phyloP scores from a whole-genome alignment of 306 rosid species.

The Astragalus membranaceus region DNA sequence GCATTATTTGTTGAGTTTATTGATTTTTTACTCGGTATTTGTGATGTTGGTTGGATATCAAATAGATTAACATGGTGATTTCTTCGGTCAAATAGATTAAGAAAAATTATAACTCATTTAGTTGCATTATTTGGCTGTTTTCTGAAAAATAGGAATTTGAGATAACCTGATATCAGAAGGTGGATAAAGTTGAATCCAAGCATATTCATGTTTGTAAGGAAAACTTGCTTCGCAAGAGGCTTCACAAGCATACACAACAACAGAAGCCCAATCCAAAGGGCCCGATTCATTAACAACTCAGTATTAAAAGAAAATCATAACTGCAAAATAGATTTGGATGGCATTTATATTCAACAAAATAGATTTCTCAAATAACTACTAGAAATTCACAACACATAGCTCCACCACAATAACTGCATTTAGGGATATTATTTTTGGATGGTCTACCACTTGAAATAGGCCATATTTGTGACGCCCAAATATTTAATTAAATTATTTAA shows the following conservation, averaged over 20 bases:
- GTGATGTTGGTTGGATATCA: no score
- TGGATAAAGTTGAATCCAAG: conserved; percentile 58
- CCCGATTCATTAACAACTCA: conserved; percentile 29
- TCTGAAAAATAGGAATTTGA: no score
- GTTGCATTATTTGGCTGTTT: no score
- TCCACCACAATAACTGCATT: conserved; percentile 25
- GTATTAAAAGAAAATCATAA: neutral
- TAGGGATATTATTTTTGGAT: conserved; percentile 37
- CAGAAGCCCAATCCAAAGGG: conserved; percentile 61
- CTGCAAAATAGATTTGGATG: neutral
- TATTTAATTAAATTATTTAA: no score
- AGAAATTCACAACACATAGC: conserved; percentile 22
- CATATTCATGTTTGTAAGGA: conserved; percentile 56
- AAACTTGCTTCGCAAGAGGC: conserved; percentile 52
- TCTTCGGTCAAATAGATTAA: no score
- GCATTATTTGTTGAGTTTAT: no score
- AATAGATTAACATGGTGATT: no score
- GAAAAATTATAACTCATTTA: no score
- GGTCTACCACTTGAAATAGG: conserved; percentile 61
- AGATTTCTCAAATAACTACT: neutral
- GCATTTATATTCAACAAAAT: neutral
- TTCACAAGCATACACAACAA: conserved; percentile 58
- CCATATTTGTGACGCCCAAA: conserved; percentile 74
- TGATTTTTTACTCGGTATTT: no score
- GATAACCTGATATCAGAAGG: conserved; percentile 23